Percentiles rank a stretch among this genome's conserved stretches.
Evolutionary conservation across 2,329 filamentous ascomycete species (phyloP).

Genomic region (Aspergillus neoniger): DNA sequence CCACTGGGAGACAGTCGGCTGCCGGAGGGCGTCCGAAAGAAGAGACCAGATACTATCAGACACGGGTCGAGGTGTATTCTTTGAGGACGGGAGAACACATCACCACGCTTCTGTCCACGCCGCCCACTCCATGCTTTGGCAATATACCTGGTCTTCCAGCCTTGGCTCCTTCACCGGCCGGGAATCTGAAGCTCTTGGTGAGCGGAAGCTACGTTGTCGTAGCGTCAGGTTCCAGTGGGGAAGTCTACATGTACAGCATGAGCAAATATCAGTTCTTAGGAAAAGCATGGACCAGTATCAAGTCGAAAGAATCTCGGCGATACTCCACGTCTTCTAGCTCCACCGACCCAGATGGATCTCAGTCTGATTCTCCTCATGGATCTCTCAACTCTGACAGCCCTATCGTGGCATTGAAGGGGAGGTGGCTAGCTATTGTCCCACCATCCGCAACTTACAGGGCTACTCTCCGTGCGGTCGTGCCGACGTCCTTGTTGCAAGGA

Average conservation of each 20-base stretch:
- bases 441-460: conserved; percentile 41
- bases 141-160: conserved; percentile 63
- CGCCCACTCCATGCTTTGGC: conserved; percentile 59
- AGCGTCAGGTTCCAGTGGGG: conserved; percentile 79
- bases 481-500: conserved; percentile 34
- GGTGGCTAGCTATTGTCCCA: conserved; percentile 51
- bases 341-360: conserved; percentile 47
- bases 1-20: conserved; percentile 25
- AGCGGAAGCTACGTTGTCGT: conserved; percentile 72
- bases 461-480: conserved; percentile 46
- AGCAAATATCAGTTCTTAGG: conserved; percentile 67
- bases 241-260: conserved; percentile 75
- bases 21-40: conserved; percentile 29
- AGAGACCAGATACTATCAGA: conserved; percentile 64
- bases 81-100: conserved; percentile 72
- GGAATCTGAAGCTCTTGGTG: conserved; percentile 72
- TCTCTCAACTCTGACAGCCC: conserved; percentile 35
- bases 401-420: conserved; percentile 47
- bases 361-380: conserved; percentile 39
- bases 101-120: conserved; percentile 73
- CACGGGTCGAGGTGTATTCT: conserved; percentile 85
- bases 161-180: conserved; percentile 68
- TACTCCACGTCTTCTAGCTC: conserved; percentile 51
- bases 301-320: conserved; percentile 51
- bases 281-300: conserved; percentile 89